Percentiles rank a stretch among this genome's conserved stretches.
These are phyloP conservation scores for Colletotrichum neosansevieriae DNA, from an alignment of 2,329 filamentous ascomycete genomes.

Conservation along the genomic window DNA sequence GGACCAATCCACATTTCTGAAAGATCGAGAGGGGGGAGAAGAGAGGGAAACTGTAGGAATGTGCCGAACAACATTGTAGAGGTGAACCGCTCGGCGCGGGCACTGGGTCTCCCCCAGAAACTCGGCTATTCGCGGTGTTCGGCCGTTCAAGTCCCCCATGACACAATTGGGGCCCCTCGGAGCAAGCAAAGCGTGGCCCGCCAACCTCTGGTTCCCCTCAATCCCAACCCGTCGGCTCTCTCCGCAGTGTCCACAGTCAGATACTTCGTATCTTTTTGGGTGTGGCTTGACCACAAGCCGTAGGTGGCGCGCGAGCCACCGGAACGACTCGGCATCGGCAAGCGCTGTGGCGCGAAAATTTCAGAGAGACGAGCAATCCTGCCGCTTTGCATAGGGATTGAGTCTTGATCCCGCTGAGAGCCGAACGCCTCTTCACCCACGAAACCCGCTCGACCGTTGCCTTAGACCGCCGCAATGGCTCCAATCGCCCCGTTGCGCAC, in stretches of 20 bases:
- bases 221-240: conserved; percentile 17
- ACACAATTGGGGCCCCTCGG: conserved; percentile 35
- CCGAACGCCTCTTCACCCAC: neutral
- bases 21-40: neutral
- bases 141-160: conserved; percentile 35
- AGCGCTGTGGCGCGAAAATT: conserved; percentile 27
- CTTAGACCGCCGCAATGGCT: conserved; percentile 17
- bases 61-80: conserved; percentile 27
- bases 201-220: neutral
- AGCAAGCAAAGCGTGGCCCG: conserved; percentile 23
- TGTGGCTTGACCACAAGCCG: conserved; percentile 22
- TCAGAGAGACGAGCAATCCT: neutral
- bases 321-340: conserved; percentile 3
- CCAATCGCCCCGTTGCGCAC: conserved; percentile 39
- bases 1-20: neutral
- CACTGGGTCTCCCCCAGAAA: conserved; percentile 24
- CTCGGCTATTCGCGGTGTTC: conserved; percentile 43
- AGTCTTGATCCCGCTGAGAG: neutral
- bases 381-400: conserved; percentile 5
- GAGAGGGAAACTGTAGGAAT: conserved; percentile 23
- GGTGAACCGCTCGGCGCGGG: conserved; percentile 26
- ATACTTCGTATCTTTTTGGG: neutral
- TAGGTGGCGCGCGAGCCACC: conserved; percentile 27
- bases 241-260: conserved; percentile 26
- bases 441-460: neutral